Base-by-base conservation (phyloP, 257 asterid genomes). In the Orobanche coerulescens region DNA sequence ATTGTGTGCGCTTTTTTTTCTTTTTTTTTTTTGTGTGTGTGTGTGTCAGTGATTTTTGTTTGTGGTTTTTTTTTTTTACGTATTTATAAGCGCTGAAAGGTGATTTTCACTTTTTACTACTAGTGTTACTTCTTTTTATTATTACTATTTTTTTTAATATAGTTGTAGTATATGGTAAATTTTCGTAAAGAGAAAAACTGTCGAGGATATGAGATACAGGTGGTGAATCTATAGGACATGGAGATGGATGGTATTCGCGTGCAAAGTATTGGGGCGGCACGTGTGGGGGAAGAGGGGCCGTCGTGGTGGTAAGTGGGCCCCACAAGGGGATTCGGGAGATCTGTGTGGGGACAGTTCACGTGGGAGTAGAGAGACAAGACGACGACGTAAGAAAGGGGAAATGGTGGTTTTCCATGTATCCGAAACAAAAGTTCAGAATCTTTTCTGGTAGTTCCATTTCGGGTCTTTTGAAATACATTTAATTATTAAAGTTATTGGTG, bases 171-270 rank as follows among this genome's bases (percentile, higher is more conserved):
- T 2, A 12, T 3, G 5, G 16, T 40, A 13, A 40, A 12, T 12
- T 40, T 40, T 40, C 6, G n/a, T n/a, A 40, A 1, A 31, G 34
- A 7, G 11, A 39, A 23, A 55, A n/a, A 54, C 18, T 76, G 86
- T 79, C 78, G 44, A 66, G 77, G 75, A 76, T 31, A 71, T 60
- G 56, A 52, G 81, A 69, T 61, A 64, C 79, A 68, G 71, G 77
- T 64, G 68, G 68, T 65, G 78, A 36, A 81, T 80, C 76, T 84
- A 82, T 82, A 84, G 73, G 79, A 68, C 66, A 14, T 62, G 6
- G 43, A 10, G 15, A 6, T 12, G n/a, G 46, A 16, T 43, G 42
- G 14, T 6, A 19, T 31, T 64, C 82, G 75, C 86, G 84, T 78
- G 86, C 62, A 73, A 72, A 75, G 75, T 78, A 23, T 37, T 77